Evolutionary conservation across 768 basidiomycete genomes (phyloP), one percentile per base, ranked within the genome.

Genomic region (Chlorophyllum brunneum): DNA sequence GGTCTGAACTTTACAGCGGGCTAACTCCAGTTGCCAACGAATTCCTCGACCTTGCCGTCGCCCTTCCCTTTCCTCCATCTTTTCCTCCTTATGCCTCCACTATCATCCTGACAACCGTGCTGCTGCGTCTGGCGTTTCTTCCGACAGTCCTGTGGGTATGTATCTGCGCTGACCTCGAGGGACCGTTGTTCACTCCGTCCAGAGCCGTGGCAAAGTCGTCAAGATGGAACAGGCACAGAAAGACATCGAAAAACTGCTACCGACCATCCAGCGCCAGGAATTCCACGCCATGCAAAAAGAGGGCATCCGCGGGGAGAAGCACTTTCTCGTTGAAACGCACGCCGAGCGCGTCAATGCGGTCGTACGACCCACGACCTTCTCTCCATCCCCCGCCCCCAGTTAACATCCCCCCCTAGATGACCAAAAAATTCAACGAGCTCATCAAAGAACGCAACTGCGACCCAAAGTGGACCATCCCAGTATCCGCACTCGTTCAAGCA

Each of bases 81-180:
- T 72, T 82, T 56, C 88, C 90, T 0, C 67, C 82, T 0, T 92
- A 92, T 67, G 79, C 90, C 5, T 77, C 82, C 1, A 83, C 88
- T 2, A 89, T 92, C 54, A 83, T 92, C 46, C 61, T 90, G 2
- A 73, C 82, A 50, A 84, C 89, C 2, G 62, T 88, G 33, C 62
- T 77, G 11, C 74, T 80, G 34, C 82, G 90, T 60, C 68, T 84
- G 24, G 72, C 72, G 1, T 79, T 88, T 4, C 73, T 88, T 10
- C 90, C 90, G 27, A 71, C 86, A 52, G 80, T 86, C 59, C 64
- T 90, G 74, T 92, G 89, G 90, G 90, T 90, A 57, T 54, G 80
- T 64, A 46, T 24, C 41, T 41, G 13, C 44, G 20, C 39, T 51
- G 31, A 11, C 11, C 48, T 30, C 29, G 23, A 23, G 39, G 16